Conservation (phyloP, 2,329 filamentous ascomycete species). For the Truncatella angustata region DNA sequence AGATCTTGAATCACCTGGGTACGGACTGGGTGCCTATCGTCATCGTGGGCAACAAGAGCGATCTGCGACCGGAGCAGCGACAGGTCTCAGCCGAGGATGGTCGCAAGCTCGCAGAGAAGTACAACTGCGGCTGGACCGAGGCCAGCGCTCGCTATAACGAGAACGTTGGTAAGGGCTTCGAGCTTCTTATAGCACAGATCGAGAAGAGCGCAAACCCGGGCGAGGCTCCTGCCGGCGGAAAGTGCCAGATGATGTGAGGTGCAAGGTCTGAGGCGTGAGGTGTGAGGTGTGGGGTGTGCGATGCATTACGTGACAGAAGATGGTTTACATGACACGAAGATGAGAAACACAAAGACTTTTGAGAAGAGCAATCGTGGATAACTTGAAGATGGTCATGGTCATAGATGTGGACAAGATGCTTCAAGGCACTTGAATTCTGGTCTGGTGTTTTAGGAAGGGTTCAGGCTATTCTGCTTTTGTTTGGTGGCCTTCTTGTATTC, state of each 20-base stretch:
- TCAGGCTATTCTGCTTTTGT: not conserved
- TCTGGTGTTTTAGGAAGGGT: constrained; percentile 1
- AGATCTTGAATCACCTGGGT: constrained; percentile 94
- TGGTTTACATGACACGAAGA: too few relatives aligned
- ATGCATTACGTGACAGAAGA: too few relatives aligned
- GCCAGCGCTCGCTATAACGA: constrained; percentile 91
- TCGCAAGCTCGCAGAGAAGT: constrained; percentile 78
- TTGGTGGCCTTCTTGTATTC: constrained; percentile 9
- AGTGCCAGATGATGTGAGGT: constrained; percentile 79
- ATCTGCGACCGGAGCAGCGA: constrained; percentile 87
- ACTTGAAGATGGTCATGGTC: not conserved
- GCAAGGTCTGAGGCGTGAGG: not conserved
- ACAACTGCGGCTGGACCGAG: constrained; percentile 92
- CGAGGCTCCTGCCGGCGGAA: constrained; percentile 75
- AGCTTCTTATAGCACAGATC: constrained; percentile 90
- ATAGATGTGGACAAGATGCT: constrained; percentile 2
- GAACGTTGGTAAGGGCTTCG: constrained; percentile 90
- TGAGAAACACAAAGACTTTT: not conserved
- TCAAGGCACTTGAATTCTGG: not conserved
- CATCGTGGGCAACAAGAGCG: constrained; percentile 96
- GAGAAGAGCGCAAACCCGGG: constrained; percentile 91
- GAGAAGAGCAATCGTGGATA: not conserved
- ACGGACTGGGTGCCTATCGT: constrained; percentile 90
- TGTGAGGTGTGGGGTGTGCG: not conserved
- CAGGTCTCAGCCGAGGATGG: constrained; percentile 87